Conservation (phyloP, 164 flowering plant species). For the Cinnamomum micranthum region DNA sequence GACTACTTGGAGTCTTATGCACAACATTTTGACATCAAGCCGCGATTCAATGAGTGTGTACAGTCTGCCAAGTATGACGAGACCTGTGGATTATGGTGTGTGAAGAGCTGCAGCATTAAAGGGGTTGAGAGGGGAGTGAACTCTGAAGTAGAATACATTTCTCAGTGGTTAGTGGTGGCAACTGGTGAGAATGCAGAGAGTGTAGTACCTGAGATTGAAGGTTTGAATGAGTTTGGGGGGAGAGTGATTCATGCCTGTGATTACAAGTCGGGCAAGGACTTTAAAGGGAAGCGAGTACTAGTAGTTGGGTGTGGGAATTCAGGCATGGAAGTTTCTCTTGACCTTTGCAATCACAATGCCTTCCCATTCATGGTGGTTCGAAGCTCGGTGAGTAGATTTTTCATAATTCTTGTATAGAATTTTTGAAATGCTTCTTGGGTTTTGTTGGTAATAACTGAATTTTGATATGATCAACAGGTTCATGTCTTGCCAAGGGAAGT, state of each 20-base stretch:
- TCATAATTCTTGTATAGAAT: too few species aligned
- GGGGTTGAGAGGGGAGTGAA: not conserved
- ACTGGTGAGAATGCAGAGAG: conserved; percentile 75
- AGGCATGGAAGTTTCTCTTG: conserved; percentile 74
- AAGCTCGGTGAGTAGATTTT: conserved; percentile 43
- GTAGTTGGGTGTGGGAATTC: conserved; percentile 22
- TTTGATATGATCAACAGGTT: conserved; percentile 31
- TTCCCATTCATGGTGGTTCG: conserved; percentile 43
- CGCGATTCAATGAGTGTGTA: conserved; percentile 29
- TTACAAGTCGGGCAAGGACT: conserved; percentile 16
- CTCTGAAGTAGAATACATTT: conserved; percentile 50
- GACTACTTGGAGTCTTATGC: conserved; percentile 63
- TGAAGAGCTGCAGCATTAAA: conserved; percentile 25
- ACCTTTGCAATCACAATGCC: conserved; percentile 42
- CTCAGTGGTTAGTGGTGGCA: conserved; percentile 71
- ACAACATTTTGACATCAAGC: conserved; percentile 46
- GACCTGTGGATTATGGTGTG: conserved; percentile 63
- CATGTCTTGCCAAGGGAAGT: conserved; percentile 18
- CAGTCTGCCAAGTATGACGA: conserved; percentile 49
- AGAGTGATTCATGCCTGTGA: conserved; percentile 38
- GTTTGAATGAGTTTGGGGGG: conserved; percentile 49
- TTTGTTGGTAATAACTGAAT: not conserved
- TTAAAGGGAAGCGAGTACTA: conserved; percentile 42
- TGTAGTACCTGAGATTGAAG: conserved; percentile 57
- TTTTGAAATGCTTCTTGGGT: not conserved